Conservation (phyloP, 306 rosid species). For the Ormosia semicastrata region DNA sequence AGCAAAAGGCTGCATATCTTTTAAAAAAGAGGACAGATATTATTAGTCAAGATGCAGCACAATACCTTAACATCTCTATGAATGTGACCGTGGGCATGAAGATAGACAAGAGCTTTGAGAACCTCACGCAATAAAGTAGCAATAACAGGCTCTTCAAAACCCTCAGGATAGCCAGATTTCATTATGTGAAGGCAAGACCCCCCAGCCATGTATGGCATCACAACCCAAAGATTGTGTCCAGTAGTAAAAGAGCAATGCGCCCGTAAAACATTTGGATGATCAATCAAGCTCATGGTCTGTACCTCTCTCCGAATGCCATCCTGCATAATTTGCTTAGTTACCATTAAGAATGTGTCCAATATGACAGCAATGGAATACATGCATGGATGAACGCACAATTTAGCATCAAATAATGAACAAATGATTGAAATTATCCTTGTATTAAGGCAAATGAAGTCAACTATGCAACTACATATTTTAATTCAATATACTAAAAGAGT, state of each 20-base stretch:
- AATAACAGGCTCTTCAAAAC: conserved; percentile 93
- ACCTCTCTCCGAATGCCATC: conserved; percentile 96
- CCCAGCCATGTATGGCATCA: conserved; percentile 99
- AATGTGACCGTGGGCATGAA: conserved; percentile 90
- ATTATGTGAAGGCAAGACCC: conserved; percentile 98
- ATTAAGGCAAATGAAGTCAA: conserved; percentile 14
- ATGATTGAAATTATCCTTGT: conserved; percentile 7
- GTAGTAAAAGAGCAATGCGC: conserved; percentile 95
- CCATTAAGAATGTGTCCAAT: conserved; percentile 3
- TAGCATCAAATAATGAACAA: conserved; percentile 9
- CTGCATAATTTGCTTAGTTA: conserved; percentile 49
- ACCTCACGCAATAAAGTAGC: conserved; percentile 89
- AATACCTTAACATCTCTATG: conserved; percentile 97
- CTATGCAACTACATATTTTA: conserved; percentile 3
- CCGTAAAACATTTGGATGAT: conserved; percentile 77
- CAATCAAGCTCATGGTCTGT: conserved; percentile 78
- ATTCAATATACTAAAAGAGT: not conserved
- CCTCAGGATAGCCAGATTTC: conserved; percentile 78
- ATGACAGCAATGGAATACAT: not conserved
- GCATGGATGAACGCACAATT: not conserved
- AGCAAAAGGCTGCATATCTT: conserved; percentile 15
- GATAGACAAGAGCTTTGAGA: conserved; percentile 92
- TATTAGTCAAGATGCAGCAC: not conserved
- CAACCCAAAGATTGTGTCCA: conserved; percentile 96
- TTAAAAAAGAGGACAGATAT: not conserved